A percentile compares a stretch with the other conserved stretches of the same genome.
Evolutionary conservation across 345 rosid species (phyloP).

Genomic region (Lumnitzera littorea): DNA sequence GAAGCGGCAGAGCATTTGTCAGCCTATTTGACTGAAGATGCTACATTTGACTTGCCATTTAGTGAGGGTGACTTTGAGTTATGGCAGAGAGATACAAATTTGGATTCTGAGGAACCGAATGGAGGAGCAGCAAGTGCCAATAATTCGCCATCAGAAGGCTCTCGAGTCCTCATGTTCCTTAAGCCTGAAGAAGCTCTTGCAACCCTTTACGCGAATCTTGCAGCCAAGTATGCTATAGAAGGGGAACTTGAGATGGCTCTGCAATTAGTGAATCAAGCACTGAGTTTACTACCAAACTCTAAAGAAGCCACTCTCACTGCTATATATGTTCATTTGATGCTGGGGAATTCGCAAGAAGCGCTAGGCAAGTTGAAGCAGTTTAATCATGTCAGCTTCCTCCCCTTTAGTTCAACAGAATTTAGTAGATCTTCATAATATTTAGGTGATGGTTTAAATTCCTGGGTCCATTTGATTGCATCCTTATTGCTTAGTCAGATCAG

Average conservation of each 20-base stretch:
- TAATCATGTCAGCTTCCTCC: conserved; percentile 57
- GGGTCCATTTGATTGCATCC: conserved; percentile 15
- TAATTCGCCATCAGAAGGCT: conserved; percentile 22
- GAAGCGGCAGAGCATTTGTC: conserved; percentile 84
- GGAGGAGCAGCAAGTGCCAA: conserved; percentile 33
- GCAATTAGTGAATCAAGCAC: conserved; percentile 47
- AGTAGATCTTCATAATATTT: too few species aligned
- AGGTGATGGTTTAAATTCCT: conserved; percentile 15
- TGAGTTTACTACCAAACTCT: conserved; percentile 50
- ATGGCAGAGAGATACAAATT: conserved; percentile 39
- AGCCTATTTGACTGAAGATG: conserved; percentile 50
- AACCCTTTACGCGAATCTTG: conserved; percentile 69
- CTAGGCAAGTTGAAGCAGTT: conserved; percentile 70
- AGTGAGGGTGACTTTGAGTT: conserved; percentile 58
- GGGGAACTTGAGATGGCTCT: conserved; percentile 69
- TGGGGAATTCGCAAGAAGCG: conserved; percentile 73
- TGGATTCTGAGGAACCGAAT: conserved; percentile 57
- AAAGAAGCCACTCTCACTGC: conserved; percentile 74
- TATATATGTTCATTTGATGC: conserved; percentile 64
- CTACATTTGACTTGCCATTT: conserved; percentile 58
- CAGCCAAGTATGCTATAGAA: conserved; percentile 53
- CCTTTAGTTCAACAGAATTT: conserved; percentile 6
- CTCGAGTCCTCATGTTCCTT: conserved; percentile 31
- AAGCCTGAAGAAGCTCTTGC: conserved; percentile 93
- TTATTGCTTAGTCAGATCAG: conserved; percentile 35